Base-by-base conservation (phyloP, 2,329 filamentous ascomycete genomes). In the Neophaeococcomyces aloes region DNA sequence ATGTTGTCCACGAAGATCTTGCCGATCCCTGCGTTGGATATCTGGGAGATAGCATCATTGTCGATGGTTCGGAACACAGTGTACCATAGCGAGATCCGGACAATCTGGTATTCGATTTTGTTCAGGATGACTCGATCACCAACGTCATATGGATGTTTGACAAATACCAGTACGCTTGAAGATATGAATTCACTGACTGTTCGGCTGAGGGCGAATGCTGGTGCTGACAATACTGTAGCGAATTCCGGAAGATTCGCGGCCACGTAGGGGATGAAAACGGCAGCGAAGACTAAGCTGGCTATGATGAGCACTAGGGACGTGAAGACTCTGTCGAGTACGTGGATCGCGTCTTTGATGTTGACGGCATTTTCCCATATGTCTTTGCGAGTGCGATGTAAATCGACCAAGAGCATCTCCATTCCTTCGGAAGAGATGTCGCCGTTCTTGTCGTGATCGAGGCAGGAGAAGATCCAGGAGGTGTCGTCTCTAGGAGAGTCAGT, bases 1-100 rank as follows among this genome's bases (percentile, higher is more conserved):
- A 62, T 43, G 42, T 65, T 65, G 47, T 63, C 59, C 42, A 65
- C 61, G 58, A 57, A 63, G n/a, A 59, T 49, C 11, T 50, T 56
- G 45, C 61, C 63, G 25, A 60, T 57, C 25, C 61, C 49, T 29
- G 55, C 58, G 48, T 65, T 61, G 4, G 61, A 59, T 36, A 63
- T 60, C 37, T 62, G 59, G 7, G 61, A 45, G 29, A 59, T 53
- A 23, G 53, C 52, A 38, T 54, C 53, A 42, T 55, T 58, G 38
- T 58, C 54, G 15, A 59, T 49, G 7, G 57, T 52, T 7, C 53
- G 48, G 48, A 61, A 61, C 29, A 61, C 53, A n/a, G 58, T 61
- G 51, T 61, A 61, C 4, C 59, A 48, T 4, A 61, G 53, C 0
- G 58, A 61, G 35, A 56, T 53, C 8, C 52, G 53, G 29, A 55